Evolutionary conservation across 495 filamentous ascomycete genomes (phyloP).

Genomic region (Tuber melanosporum): DNA sequence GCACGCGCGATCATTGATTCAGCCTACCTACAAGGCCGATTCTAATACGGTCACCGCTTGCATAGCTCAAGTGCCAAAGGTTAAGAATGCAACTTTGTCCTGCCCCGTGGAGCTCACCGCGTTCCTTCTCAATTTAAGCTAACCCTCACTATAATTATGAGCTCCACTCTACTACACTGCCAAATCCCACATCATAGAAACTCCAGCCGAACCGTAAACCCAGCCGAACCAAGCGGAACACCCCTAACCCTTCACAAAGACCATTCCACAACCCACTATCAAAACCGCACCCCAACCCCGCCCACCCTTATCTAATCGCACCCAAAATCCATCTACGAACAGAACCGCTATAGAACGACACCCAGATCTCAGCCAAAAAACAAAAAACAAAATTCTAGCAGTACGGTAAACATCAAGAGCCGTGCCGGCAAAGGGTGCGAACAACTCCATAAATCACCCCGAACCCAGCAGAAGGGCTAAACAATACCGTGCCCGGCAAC

Average conservation of each 20-base stretch:
- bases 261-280: neutral
- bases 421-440: neutral
- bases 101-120: neutral
- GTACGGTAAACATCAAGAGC: neutral
- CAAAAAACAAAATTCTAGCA: neutral
- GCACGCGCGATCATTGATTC: neutral
- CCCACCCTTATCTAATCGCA: neutral
- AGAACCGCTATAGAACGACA: neutral
- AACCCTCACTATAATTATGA: neutral
- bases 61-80: neutral
- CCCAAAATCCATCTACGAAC: neutral
- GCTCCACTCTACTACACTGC: neutral
- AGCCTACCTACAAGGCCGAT: neutral
- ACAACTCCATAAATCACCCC: neutral
- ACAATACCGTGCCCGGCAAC: neutral
- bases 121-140: neutral
- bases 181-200: neutral
- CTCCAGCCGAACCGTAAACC: neutral
- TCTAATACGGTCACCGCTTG: neutral
- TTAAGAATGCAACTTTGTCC: neutral
- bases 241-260: neutral
- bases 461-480: neutral
- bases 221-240: neutral
- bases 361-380: neutral
- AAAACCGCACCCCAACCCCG: neutral